A percentile compares a stretch with the other conserved stretches of the same genome.
phyloP scores from a whole-genome alignment of 1,284 basidiomycete genomes.

The Sanghuangporus sanghuang region DNA sequence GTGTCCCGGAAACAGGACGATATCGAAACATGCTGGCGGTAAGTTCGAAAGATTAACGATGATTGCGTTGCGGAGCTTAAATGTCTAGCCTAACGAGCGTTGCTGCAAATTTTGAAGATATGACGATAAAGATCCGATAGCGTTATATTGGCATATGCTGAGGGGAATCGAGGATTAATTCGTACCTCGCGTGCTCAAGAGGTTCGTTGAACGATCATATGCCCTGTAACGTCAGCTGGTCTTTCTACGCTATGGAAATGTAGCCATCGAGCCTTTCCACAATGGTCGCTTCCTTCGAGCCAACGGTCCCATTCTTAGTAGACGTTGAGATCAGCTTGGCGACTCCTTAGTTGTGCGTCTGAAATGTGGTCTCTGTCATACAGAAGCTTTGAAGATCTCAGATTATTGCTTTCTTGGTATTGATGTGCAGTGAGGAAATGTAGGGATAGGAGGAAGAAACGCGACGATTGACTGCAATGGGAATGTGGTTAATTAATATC shows the following conservation, averaged over 20 bases:
- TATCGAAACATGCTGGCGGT: background rate
- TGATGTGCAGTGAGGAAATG: background rate
- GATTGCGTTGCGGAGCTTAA: constrained; percentile 4
- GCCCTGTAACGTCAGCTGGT: background rate
- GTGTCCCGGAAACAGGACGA: background rate
- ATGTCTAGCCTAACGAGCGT: background rate
- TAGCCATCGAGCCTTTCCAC: background rate
- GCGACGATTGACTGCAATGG: background rate
- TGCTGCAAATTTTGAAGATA: constrained; percentile 6
- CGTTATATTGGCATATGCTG: background rate
- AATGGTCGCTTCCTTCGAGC: background rate
- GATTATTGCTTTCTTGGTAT: too few relatives aligned
- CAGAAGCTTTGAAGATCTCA: too few relatives aligned
- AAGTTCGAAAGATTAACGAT: constrained; percentile 8
- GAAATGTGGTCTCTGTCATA: too few relatives aligned
- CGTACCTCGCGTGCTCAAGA: background rate
- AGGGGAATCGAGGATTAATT: background rate
- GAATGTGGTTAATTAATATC: background rate
- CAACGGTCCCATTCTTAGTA: background rate
- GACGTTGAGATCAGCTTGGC: too few relatives aligned
- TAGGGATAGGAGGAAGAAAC: background rate
- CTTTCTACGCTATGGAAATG: background rate
- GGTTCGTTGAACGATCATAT: background rate
- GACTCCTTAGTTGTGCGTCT: too few relatives aligned
- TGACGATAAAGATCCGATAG: constrained; percentile 18